phyloP scores from a whole-genome alignment of 306 rosid species.

The Trichosanthes truncata region DNA sequence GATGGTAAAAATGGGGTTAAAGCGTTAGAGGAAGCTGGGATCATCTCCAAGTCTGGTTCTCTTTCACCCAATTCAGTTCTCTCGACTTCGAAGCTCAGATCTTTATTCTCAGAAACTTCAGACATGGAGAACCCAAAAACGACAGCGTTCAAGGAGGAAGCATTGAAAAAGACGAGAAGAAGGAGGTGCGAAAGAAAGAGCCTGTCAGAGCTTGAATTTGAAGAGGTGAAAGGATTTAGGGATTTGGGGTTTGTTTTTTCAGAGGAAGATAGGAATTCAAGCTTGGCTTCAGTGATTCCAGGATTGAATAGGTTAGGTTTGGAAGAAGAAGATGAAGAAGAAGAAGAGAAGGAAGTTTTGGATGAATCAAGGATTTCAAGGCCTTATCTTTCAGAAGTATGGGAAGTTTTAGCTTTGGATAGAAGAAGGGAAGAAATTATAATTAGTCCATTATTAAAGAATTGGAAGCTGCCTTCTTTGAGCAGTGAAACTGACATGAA shows the following conservation, averaged over 20 bases:
- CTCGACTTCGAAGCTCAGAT: constrained; percentile 32
- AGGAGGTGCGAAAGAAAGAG: constrained; percentile 52
- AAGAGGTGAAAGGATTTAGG: constrained; percentile 84
- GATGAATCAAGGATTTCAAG: constrained; percentile 33
- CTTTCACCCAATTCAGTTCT: constrained; percentile 41
- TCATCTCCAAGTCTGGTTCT: constrained; percentile 24
- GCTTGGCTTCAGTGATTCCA: constrained; percentile 71
- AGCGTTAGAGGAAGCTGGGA: constrained; percentile 19
- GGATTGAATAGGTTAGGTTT: constrained; percentile 66
- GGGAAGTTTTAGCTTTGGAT: constrained; percentile 42
- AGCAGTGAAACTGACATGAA: constrained; percentile 55
- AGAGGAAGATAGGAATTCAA: constrained; percentile 63
- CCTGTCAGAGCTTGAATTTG: constrained; percentile 67
- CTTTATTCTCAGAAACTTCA: constrained; percentile 38
- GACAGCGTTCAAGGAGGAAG: constrained; percentile 10
- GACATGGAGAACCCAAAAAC: constrained; percentile 13
- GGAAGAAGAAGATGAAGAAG: neutral
- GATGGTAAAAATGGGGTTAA: constrained; percentile 14
- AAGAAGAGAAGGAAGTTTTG: constrained; percentile 5
- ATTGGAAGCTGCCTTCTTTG: constrained; percentile 54
- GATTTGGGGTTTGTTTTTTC: constrained; percentile 86
- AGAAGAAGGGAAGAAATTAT: constrained; percentile 28
- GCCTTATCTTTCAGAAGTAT: constrained; percentile 88
- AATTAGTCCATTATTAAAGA: constrained; percentile 35
- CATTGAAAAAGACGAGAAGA: constrained; percentile 20